Percentiles rank a stretch among this genome's conserved stretches.
Conservation (phyloP, 768 basidiomycete genomes). For the Lentinula aciculospora region DNA sequence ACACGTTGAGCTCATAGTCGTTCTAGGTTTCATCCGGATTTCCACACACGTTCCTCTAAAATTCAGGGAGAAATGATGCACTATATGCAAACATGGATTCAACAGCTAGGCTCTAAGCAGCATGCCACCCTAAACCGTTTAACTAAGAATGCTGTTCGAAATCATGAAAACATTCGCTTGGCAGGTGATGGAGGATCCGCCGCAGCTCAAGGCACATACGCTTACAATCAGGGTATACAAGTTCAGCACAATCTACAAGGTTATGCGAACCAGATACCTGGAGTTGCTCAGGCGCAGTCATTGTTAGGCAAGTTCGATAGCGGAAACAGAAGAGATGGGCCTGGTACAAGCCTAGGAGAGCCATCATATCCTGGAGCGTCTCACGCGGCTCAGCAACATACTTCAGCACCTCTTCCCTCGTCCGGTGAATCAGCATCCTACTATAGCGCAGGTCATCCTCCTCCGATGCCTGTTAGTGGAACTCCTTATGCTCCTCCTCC, state of each 20-base stretch:
- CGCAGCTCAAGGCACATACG: conserved; percentile 41
- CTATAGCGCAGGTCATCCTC: conserved; percentile 16
- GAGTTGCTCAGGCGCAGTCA: conserved; percentile 36
- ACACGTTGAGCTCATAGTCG: not conserved
- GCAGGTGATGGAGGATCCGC: conserved; percentile 46
- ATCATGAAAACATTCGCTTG: conserved; percentile 65
- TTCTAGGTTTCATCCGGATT: conserved; percentile 78
- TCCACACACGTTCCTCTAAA: conserved; percentile 56
- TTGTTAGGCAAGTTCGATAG: conserved; percentile 25
- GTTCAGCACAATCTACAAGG: conserved; percentile 43
- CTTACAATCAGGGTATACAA: conserved; percentile 40
- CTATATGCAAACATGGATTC: conserved; percentile 58
- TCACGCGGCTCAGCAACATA: conserved; percentile 9
- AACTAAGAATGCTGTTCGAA: conserved; percentile 59
- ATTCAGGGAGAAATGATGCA: conserved; percentile 76
- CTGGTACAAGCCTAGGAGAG: conserved; percentile 11
- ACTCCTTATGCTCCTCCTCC: conserved; percentile 19
- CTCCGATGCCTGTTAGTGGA: conserved; percentile 15
- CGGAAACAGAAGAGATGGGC: conserved; percentile 20
- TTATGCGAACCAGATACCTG: conserved; percentile 39
- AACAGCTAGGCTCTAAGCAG: conserved; percentile 41
- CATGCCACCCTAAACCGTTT: conserved; percentile 50
- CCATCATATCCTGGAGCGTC: conserved; percentile 1
- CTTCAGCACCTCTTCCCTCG: conserved; percentile 7
- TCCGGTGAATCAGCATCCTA: conserved; percentile 26